Conservation (phyloP, 768 basidiomycete species). For the Pleurotus djamor region DNA sequence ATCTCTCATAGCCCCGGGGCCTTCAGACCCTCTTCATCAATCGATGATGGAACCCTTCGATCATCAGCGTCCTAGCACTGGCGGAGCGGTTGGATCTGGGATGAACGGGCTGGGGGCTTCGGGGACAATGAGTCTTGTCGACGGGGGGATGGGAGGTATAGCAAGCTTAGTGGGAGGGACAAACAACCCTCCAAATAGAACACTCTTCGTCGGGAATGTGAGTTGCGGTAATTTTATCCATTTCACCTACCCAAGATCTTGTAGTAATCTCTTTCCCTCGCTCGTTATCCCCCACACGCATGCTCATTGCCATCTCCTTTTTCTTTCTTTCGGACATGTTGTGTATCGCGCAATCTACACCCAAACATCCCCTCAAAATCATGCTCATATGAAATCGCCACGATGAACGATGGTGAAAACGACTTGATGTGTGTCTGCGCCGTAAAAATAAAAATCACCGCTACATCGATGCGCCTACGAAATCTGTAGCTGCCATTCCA, state of each 20-base stretch:
- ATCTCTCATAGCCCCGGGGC: background rate
- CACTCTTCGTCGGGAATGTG: conserved; percentile 87
- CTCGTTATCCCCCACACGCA: background rate
- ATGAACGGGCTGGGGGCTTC: background rate
- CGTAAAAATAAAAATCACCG: no score
- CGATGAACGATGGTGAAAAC: no score
- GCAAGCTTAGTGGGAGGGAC: background rate
- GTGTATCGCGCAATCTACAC: no score
- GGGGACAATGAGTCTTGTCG: background rate
- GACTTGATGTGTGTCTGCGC: no score
- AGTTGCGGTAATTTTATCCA: conserved; percentile 25
- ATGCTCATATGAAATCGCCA: no score
- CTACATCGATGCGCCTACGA: no score
- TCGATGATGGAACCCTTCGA: background rate
- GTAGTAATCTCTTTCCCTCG: background rate
- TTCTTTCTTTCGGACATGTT: background rate
- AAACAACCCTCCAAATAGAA: conserved; percentile 4
- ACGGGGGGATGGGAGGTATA: background rate
- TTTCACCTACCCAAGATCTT: background rate
- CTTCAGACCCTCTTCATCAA: background rate
- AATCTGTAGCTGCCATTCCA: conserved; percentile 77
- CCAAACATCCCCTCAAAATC: no score
- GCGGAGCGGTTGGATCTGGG: background rate
- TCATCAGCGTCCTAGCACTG: background rate
- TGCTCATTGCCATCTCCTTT: background rate